A percentile compares a stretch with the other conserved stretches of the same genome.
Evolutionary conservation across 106 monocot genomes (phyloP).

Genomic region (Dioscorea dumetorum): DNA sequence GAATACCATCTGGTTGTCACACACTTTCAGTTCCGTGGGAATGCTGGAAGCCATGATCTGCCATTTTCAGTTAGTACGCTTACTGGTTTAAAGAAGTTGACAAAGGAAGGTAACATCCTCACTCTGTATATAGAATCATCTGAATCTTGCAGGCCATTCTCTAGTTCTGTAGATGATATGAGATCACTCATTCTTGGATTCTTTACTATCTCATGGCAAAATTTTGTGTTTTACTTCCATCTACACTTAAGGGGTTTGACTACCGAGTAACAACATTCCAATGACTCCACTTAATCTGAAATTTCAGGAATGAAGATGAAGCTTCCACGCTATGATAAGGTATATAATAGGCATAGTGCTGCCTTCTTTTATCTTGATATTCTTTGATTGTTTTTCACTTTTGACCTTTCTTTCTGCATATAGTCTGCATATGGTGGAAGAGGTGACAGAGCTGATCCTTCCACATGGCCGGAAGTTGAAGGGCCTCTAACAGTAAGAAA

Average conservation of each 20-base stretch:
- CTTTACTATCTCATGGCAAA: too few species aligned
- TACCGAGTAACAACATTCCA: too few species aligned
- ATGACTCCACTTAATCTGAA: not conserved
- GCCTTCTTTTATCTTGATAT: too few species aligned
- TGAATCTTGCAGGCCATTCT: too few species aligned
- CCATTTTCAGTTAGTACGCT: constrained; percentile 75
- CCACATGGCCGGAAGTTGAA: constrained; percentile 83
- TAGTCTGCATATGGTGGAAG: constrained; percentile 92
- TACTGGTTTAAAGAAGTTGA: constrained; percentile 44
- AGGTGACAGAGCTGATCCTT: constrained; percentile 91
- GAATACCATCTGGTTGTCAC: constrained; percentile 3
- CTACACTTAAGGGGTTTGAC: too few species aligned
- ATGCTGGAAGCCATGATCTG: constrained; percentile 98
- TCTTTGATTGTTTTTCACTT: too few species aligned
- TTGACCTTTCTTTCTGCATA: constrained; percentile 1
- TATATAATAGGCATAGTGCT: constrained; percentile 3
- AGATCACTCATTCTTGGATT: too few species aligned
- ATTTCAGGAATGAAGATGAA: constrained; percentile 74
- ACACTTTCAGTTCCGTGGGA: constrained; percentile 77
- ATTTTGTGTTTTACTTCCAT: too few species aligned
- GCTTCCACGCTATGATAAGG: constrained; percentile 98
- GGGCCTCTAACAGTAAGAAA: constrained; percentile 67
- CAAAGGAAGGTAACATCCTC: constrained; percentile 56
- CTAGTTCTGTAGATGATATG: too few species aligned
- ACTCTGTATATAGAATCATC: too few species aligned